Evolutionary conservation across 2,329 filamentous ascomycete species (phyloP).

Genomic region (Paecilomyces sp.): DNA sequence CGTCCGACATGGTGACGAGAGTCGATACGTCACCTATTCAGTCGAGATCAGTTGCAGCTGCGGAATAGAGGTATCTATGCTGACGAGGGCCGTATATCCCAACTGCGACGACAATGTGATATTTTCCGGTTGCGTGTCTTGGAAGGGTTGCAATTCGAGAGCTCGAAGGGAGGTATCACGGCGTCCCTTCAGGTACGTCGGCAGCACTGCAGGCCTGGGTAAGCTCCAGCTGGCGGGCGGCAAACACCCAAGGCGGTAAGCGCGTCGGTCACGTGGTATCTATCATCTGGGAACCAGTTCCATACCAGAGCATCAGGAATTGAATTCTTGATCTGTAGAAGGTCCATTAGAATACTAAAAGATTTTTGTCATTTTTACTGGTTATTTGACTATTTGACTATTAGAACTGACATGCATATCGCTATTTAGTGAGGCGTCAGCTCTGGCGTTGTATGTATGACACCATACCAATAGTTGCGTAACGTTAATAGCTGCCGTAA

Average conservation of each 20-base stretch:
- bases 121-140: not conserved
- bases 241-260: not conserved
- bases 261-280: not conserved
- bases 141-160: not conserved
- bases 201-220: not conserved
- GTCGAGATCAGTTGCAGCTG: not conserved
- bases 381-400: too few species aligned
- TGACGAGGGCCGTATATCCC: not conserved
- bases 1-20: conserved; percentile 65
- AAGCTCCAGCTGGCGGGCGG: not conserved
- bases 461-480: too few species aligned
- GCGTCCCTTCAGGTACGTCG: not conserved
- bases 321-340: too few species aligned
- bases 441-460: too few species aligned
- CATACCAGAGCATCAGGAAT: too few species aligned
- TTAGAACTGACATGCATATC: too few species aligned
- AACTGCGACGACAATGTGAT: not conserved
- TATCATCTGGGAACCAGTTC: too few species aligned
- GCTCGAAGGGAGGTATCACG: not conserved
- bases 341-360: too few species aligned
- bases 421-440: too few species aligned
- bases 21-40: conserved; percentile 6
- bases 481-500: too few species aligned
- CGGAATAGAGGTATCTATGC: not conserved
- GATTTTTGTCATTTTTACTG: too few species aligned